A percentile compares a stretch with the other conserved stretches of the same genome.
Conservation (phyloP, 2,329 filamentous ascomycete species). For the Colletotrichum destructivum region DNA sequence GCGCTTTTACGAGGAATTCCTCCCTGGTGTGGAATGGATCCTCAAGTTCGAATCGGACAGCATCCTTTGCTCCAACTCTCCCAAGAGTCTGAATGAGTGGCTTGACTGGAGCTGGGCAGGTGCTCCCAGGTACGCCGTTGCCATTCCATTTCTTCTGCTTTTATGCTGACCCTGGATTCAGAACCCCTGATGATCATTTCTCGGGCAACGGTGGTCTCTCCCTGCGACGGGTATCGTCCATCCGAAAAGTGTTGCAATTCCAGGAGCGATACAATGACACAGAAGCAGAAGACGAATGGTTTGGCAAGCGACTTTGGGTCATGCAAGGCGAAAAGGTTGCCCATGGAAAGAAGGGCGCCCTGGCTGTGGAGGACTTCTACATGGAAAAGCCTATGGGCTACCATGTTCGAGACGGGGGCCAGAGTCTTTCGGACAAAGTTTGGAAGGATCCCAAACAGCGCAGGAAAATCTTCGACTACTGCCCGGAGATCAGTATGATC, state of each 20-base stretch:
- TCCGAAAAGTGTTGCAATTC: conserved; percentile 62
- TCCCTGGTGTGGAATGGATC: conserved; percentile 67
- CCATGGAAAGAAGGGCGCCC: conserved; percentile 55
- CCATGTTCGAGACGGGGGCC: conserved; percentile 63
- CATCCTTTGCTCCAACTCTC: conserved; percentile 69
- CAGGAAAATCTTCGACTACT: conserved; percentile 67
- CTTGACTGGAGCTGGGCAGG: conserved; percentile 70
- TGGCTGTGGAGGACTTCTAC: conserved; percentile 67
- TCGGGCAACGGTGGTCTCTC: conserved; percentile 70
- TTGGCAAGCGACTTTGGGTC: conserved; percentile 62
- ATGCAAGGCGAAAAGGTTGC: conserved; percentile 66
- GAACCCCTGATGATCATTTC: conserved; percentile 59
- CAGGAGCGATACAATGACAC: conserved; percentile 66
- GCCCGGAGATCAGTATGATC: conserved; percentile 69
- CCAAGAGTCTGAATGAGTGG: conserved; percentile 67
- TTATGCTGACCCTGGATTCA: conserved; percentile 42
- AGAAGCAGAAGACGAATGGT: conserved; percentile 70
- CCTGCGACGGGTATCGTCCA: conserved; percentile 66
- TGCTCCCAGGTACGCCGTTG: conserved; percentile 58
- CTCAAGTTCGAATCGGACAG: conserved; percentile 70
- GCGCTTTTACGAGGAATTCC: conserved; percentile 67
- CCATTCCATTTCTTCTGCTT: background rate
- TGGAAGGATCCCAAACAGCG: conserved; percentile 63
- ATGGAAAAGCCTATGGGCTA: conserved; percentile 68
- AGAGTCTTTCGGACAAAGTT: conserved; percentile 57